Base-by-base conservation (phyloP, 352 stramenopile species). In the Globisporangium takayamanum region DNA sequence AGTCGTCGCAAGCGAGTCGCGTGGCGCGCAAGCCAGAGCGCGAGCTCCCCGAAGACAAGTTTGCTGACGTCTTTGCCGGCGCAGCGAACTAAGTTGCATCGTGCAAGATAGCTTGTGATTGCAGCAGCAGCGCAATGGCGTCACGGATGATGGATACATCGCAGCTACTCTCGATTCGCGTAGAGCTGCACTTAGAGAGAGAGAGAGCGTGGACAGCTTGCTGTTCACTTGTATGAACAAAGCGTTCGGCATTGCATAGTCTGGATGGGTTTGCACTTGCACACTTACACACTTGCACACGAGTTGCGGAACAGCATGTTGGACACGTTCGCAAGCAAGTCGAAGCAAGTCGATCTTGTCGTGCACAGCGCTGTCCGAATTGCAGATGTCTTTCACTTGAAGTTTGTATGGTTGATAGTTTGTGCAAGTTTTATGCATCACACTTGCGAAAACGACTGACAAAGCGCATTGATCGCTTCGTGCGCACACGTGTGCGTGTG, bases 41-140 rank as follows among this genome's bases (percentile, higher is more conserved):
- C 30, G 64, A 84, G 50, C 62, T 86, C 55, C 88, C 85, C 6
- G 80, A 75, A 52, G 85, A 95, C 66, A 70, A 96, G 63, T 92
- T 97, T 60, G 84, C 82, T 22, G 84, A 94, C 49, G 84, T 94
- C 22, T 94, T 94, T 67, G 74, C 84, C 30, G 84, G 79, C 44
- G 11, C 60, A 12, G 60, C 65, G 39, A 73, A 77, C 60, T 72
- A 73, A 70, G 26, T 16, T 18, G 41, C 7, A 14, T 39, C 33
- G 33, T 12, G 33, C 33, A 39, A 10, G 33, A 39, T 12, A 7
- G 10, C 8, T 18, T n/a, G 22, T 14, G 59, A 12, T 54, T 47
- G 33, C 41, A 50, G 39, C 14, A 18, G 7, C 16, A 39, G 18
- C 39, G 20, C 16, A 14, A 18, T 42, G 28, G 51, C 33, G 7